phyloP scores from a whole-genome alignment of 2,329 filamentous ascomycete species.

The Corynespora cassiicola region DNA sequence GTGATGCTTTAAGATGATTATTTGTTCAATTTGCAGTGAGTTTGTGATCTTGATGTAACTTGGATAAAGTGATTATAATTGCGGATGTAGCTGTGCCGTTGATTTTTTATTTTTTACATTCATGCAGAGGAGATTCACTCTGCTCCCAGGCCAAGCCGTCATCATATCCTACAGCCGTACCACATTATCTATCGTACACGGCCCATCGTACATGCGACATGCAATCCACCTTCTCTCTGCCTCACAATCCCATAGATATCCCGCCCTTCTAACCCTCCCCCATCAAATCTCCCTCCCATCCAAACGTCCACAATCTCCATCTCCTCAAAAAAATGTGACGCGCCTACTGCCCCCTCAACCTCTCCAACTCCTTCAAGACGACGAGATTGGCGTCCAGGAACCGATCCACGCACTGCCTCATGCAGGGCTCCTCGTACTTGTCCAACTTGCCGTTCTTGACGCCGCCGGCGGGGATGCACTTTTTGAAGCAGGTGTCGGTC shows the following conservation, averaged over 20 bases:
- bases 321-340: no score
- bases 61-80: no score
- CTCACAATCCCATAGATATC: background rate
- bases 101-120: background rate
- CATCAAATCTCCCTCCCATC: background rate
- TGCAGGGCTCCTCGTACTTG: slow-evolving; percentile 78
- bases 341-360: slow-evolving; percentile 49
- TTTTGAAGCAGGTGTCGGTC: slow-evolving; percentile 88
- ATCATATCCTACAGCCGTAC: slow-evolving; percentile 1
- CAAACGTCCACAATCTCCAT: slow-evolving; percentile 1
- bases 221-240: background rate
- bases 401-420: slow-evolving; percentile 91
- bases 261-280: background rate
- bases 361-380: slow-evolving; percentile 85
- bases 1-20: no score
- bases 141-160: background rate
- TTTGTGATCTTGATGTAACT: no score
- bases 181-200: slow-evolving; percentile 17
- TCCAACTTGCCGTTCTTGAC: slow-evolving; percentile 78
- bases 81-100: slow-evolving; percentile 8
- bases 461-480: slow-evolving; percentile 78
- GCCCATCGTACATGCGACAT: background rate
- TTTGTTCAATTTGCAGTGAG: no score
- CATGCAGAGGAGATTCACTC: background rate
- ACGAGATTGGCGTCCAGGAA: slow-evolving; percentile 89